Percentiles rank a stretch among this genome's conserved stretches.
These are phyloP conservation scores for Beverwykella pulmonaria DNA, from an alignment of 495 filamentous ascomycete species.

Conservation along the genomic window DNA sequence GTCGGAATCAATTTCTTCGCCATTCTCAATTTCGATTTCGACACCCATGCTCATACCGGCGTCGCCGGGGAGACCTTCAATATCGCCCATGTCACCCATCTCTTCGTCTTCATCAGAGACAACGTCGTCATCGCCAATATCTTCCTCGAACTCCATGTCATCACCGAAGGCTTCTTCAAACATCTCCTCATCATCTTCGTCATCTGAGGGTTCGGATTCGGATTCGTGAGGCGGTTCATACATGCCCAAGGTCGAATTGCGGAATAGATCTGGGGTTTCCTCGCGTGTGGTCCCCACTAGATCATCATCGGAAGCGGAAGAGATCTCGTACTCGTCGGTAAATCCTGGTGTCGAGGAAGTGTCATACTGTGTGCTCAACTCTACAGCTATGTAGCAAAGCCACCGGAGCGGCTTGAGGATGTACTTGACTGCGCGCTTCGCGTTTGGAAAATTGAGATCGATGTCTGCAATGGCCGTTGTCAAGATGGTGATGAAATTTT, in stretches of 20 bases:
- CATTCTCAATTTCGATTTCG: conserved; percentile 73
- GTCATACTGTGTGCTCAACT: conserved; percentile 77
- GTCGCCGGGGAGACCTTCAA: conserved; percentile 84
- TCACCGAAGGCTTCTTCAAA: conserved; percentile 67
- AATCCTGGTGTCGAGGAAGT: conserved; percentile 66
- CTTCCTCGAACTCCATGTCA: conserved; percentile 85
- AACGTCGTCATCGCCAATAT: conserved; percentile 79
- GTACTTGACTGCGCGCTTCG: conserved; percentile 92
- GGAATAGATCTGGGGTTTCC: conserved; percentile 95
- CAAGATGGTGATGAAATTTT: conserved; percentile 84
- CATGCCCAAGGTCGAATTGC: conserved; percentile 94
- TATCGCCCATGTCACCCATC: conserved; percentile 69
- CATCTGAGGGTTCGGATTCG: conserved; percentile 66
- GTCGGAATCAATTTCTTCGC: conserved; percentile 56
- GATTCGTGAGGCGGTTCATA: conserved; percentile 81
- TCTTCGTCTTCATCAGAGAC: conserved; percentile 82
- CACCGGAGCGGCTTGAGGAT: conserved; percentile 86
- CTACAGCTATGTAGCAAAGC: conserved; percentile 82
- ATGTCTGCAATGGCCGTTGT: conserved; percentile 94
- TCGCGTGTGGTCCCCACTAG: conserved; percentile 81
- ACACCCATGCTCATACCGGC: conserved; percentile 78
- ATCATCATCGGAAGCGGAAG: conserved; percentile 85
- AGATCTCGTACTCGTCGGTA: conserved; percentile 81
- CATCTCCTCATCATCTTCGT: conserved; percentile 53
- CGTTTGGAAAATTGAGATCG: conserved; percentile 90